A percentile compares a stretch with the other conserved stretches of the same genome.
These are phyloP conservation scores for Claviceps maximensis DNA, from an alignment of 2,329 filamentous ascomycete species.

Conservation along the genomic window DNA sequence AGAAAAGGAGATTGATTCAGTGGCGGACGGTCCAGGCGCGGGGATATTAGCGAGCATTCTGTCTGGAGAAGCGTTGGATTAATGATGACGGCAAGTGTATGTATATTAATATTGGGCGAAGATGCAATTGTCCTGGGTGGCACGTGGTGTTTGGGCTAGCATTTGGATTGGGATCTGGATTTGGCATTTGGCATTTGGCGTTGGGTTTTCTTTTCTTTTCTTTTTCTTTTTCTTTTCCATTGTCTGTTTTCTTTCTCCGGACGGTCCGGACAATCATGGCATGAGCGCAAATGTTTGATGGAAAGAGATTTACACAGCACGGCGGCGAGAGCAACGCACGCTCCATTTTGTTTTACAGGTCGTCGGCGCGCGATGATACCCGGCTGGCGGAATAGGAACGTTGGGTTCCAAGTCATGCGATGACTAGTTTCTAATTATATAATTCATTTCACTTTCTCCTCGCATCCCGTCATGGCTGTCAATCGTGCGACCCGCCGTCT, in stretches of 20 bases:
- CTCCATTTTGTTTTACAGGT: not conserved
- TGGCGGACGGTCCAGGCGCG: constrained; percentile 49
- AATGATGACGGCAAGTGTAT: constrained; percentile 6
- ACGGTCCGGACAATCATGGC: not conserved
- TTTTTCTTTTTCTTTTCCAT: not conserved
- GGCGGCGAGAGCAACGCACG: not conserved
- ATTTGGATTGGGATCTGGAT: not conserved
- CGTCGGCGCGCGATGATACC: not conserved
- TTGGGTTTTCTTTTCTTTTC: not conserved
- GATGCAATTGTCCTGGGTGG: not conserved
- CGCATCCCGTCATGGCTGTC: too few relatives aligned
- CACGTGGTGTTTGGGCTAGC: not conserved
- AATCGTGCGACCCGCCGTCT: too few relatives aligned
- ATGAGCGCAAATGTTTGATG: not conserved
- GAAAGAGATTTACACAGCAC: not conserved
- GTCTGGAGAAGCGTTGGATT: constrained; percentile 47
- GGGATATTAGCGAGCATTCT: constrained; percentile 51
- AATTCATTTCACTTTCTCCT: too few relatives aligned
- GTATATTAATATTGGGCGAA: not conserved
- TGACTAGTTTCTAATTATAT: too few relatives aligned
- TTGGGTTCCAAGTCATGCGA: too few relatives aligned
- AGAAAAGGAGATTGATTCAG: constrained; percentile 64
- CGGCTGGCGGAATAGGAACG: not conserved
- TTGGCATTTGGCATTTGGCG: not conserved
- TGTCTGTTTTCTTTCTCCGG: not conserved